These are phyloP conservation scores for Talaromyces albobiverticillius DNA, from an alignment of 2,329 filamentous ascomycete genomes.

Conservation along the genomic window DNA sequence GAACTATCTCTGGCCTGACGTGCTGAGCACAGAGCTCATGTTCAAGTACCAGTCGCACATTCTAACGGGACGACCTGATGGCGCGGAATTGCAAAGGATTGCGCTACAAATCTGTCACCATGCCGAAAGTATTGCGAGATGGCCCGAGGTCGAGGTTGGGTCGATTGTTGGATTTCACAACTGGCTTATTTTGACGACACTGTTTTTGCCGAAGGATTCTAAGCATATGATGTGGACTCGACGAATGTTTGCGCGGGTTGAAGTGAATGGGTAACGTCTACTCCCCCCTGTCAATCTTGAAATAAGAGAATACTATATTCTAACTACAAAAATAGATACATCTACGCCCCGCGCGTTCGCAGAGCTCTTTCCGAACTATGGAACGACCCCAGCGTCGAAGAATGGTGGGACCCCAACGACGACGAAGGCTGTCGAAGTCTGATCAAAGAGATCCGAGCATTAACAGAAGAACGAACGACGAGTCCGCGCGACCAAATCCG, in stretches of 20 bases:
- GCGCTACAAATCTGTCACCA: slow-evolving; percentile 72
- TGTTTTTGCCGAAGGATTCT: slow-evolving; percentile 75
- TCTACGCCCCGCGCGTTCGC: slow-evolving; percentile 73
- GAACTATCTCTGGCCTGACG: slow-evolving; percentile 73
- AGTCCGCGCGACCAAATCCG: slow-evolving; percentile 50
- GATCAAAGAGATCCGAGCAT: slow-evolving; percentile 72
- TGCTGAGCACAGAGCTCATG: slow-evolving; percentile 76
- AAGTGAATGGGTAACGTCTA: slow-evolving; percentile 70
- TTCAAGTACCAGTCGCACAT: slow-evolving; percentile 70
- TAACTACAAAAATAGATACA: slow-evolving; percentile 60
- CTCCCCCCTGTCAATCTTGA: neutral
- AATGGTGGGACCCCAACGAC: slow-evolving; percentile 89
- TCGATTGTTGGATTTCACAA: slow-evolving; percentile 71
- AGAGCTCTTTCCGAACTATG: slow-evolving; percentile 74
- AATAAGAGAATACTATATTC: slow-evolving; percentile 3
- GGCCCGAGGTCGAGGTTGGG: slow-evolving; percentile 67
- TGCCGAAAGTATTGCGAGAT: slow-evolving; percentile 74
- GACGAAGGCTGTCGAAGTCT: slow-evolving; percentile 72
- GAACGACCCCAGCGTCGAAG: slow-evolving; percentile 64
- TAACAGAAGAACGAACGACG: slow-evolving; percentile 73
- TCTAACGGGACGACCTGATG: slow-evolving; percentile 50
- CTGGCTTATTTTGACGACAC: slow-evolving; percentile 68
- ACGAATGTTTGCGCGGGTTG: slow-evolving; percentile 72
- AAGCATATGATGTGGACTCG: slow-evolving; percentile 76
- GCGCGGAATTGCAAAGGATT: slow-evolving; percentile 57